Conservation (phyloP, 139 green algal genomes). For the Volvox reticuliferus region DNA sequence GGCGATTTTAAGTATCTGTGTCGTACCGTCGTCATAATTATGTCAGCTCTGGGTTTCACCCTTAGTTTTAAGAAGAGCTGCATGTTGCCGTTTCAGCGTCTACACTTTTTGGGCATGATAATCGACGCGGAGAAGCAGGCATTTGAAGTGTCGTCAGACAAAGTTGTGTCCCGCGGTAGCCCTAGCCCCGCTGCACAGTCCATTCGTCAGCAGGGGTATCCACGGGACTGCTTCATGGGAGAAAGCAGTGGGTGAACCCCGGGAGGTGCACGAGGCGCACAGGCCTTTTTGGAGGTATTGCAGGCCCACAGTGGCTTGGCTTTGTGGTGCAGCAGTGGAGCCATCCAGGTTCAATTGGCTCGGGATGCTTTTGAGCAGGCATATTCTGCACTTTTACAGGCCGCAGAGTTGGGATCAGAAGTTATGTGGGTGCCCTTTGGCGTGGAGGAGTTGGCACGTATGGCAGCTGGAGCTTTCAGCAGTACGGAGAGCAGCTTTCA, state of each 20-base stretch:
- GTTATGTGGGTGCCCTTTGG: background rate
- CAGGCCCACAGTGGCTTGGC: background rate
- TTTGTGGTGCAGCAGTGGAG: background rate
- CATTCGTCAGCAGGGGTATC: background rate
- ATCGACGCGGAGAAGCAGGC: background rate
- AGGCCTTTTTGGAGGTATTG: background rate
- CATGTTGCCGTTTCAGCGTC: background rate
- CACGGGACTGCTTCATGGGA: background rate
- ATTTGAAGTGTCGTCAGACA: background rate
- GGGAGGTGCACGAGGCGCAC: background rate
- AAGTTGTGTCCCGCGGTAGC: background rate
- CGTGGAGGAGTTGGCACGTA: too few species aligned
- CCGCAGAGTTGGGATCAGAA: background rate
- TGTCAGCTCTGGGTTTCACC: background rate
- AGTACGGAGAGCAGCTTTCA: too few species aligned
- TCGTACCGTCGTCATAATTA: background rate
- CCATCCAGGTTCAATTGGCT: background rate
- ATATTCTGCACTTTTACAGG: background rate
- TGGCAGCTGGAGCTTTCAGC: background rate
- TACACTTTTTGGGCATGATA: background rate
- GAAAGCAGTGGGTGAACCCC: background rate
- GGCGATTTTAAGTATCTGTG: slow-evolving; percentile 46
- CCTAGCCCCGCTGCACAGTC: background rate
- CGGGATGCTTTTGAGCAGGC: slow-evolving; percentile 20
- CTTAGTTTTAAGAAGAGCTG: too few species aligned